A percentile compares a stretch with the other conserved stretches of the same genome.
These are phyloP conservation scores for Argentina anserina DNA, from an alignment of 306 rosid species.

Conservation along the genomic window DNA sequence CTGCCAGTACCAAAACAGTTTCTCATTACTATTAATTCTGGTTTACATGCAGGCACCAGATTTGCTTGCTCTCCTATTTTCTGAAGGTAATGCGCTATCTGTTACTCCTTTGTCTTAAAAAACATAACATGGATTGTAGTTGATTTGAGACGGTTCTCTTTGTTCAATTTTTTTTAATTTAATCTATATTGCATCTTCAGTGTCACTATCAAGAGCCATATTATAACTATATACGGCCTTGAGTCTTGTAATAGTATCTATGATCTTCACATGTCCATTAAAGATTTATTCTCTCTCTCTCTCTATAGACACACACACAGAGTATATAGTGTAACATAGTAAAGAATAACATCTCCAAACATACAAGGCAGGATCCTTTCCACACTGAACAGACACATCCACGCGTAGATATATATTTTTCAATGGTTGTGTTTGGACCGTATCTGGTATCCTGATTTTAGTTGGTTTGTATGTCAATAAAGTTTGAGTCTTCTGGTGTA, in stretches of 20 bases:
- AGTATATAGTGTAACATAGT: too few relatives aligned
- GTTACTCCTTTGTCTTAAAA: neutral
- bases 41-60: conserved; percentile 75
- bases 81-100: conserved; percentile 46
- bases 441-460: too few relatives aligned
- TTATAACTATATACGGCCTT: neutral
- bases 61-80: conserved; percentile 69
- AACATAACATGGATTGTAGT: neutral
- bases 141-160: neutral
- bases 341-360: too few relatives aligned
- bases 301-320: too few relatives aligned
- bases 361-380: too few relatives aligned
- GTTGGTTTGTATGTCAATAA: too few relatives aligned
- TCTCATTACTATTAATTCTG: conserved; percentile 34
- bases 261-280: too few relatives aligned
- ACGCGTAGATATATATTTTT: too few relatives aligned
- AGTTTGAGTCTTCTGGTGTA: too few relatives aligned
- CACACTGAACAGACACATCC: too few relatives aligned
- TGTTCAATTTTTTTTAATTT: neutral
- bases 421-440: too few relatives aligned
- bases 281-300: too few relatives aligned
- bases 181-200: neutral
- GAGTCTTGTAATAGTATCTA: neutral
- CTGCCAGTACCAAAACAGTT: conserved; percentile 10
- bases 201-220: neutral